Evolutionary conservation across 2,329 filamentous ascomycete genomes (phyloP), one percentile per base, ranked within the genome.

Genomic region (Trichoderma koningii): DNA sequence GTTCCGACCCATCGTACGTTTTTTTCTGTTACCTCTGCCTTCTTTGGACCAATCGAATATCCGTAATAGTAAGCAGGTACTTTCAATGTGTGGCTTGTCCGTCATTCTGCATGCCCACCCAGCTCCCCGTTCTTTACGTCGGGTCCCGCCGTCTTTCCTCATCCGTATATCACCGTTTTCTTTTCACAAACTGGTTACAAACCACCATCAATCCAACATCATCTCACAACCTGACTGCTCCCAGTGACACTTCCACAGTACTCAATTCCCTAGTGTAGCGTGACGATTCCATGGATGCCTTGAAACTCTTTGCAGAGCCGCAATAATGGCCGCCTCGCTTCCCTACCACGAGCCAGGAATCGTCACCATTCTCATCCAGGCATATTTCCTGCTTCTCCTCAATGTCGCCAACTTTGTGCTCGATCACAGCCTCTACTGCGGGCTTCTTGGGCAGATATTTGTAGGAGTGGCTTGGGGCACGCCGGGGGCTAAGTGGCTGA

Each of bases 381-480:
- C 87, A 0, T 86, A 85, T 0, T 88, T 93, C 68, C 73, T 92
- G 0, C 71, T 91, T 0, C 72, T 85, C 0, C 80, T 91, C 51
- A 91, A 91, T 68, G 51, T 83, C 6, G 69, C 85, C 66, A 87
- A 87, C 67, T 78, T 79, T 63, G 71, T 81, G 0, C 79, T 92
- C 1, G 85, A 92, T 69, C 79, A 76, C 15, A 69, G 85, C 0
- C 71, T 91, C 0, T 91, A 88, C 73, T 92, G 89, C 70, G 90
- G 89, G 0, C 81, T 93, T 0, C 77, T 93, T 7, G 90, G 89
- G 0, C 89, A 93, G 70, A 81, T 93, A 15, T 77, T 92, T 7
- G 73, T 92, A 19, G 90, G 90, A 14, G 83, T 92, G 9, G 83
- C 86, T 9, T 93, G 85, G 84, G 90, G 90, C 9, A 83, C 82